Evolutionary conservation across 768 basidiomycete genomes (phyloP).

Genomic region (Dentipellis sp.): DNA sequence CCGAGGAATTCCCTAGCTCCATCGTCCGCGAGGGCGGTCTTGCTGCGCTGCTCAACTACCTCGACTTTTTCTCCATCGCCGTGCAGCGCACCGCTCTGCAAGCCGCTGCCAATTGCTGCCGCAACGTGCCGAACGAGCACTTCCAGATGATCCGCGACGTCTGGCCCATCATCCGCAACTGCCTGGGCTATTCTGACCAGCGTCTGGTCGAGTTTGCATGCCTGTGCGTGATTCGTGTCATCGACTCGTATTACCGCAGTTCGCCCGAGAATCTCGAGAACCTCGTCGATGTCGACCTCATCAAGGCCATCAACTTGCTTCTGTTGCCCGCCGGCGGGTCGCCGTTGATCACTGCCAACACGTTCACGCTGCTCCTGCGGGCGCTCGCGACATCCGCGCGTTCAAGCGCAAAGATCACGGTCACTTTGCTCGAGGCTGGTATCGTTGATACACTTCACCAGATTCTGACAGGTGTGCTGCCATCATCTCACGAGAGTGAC

Average conservation of each 20-base stretch:
- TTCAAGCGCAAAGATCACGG: conserved; percentile 79
- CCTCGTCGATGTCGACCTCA: conserved; percentile 70
- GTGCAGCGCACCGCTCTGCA: conserved; percentile 96
- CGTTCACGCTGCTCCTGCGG: conserved; percentile 81
- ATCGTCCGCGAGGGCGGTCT: conserved; percentile 96
- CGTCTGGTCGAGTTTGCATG: conserved; percentile 96
- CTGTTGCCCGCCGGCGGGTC: conserved; percentile 82
- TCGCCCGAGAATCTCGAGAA: conserved; percentile 81
- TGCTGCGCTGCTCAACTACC: conserved; percentile 84
- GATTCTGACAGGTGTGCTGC: conserved; percentile 89
- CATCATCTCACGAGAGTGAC: conserved; percentile 47
- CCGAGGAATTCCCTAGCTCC: conserved; percentile 91
- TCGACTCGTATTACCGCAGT: conserved; percentile 86
- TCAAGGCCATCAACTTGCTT: conserved; percentile 77
- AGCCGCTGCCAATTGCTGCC: conserved; percentile 94
- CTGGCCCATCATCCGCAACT: conserved; percentile 90
- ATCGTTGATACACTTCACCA: conserved; percentile 91
- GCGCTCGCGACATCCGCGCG: conserved; percentile 83
- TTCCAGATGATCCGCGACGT: conserved; percentile 84
- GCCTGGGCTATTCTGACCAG: conserved; percentile 87
- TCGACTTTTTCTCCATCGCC: conserved; percentile 98
- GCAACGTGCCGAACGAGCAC: conserved; percentile 82
- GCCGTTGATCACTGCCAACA: conserved; percentile 75
- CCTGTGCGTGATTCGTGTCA: conserved; percentile 86
- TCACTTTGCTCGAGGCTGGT: conserved; percentile 83